A percentile compares a stretch with the other conserved stretches of the same genome.
phyloP scores from a whole-genome alignment of 352 stramenopile species.

The Phytopythium delawarense region DNA sequence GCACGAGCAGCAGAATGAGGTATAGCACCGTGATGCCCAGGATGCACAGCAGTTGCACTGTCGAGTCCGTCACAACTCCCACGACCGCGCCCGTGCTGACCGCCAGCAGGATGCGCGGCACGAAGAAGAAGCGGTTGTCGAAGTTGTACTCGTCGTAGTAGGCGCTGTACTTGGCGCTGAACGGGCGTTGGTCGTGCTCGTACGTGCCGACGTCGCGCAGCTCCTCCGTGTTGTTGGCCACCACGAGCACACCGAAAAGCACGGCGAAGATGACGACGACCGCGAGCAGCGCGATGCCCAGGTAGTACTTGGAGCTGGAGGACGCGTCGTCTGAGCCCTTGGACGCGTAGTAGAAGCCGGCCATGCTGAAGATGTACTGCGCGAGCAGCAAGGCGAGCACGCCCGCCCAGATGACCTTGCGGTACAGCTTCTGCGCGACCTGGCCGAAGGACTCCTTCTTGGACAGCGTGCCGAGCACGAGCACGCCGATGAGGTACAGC shows the following conservation, averaged over 20 bases:
- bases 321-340: constrained; percentile 15
- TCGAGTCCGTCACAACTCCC: constrained; percentile 63
- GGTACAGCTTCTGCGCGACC: constrained; percentile 51
- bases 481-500: constrained; percentile 44
- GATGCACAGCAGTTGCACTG: constrained; percentile 66
- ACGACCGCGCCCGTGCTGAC: constrained; percentile 66
- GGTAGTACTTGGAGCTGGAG: constrained; percentile 21
- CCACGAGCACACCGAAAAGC: constrained; percentile 63
- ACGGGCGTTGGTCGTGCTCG: constrained; percentile 71
- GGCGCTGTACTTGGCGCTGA: constrained; percentile 79
- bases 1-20: constrained; percentile 58
- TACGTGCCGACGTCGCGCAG: constrained; percentile 71
- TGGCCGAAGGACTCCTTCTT: constrained; percentile 64
- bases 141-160: constrained; percentile 91
- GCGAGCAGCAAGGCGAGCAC: constrained; percentile 70
- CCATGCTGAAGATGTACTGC: constrained; percentile 87
- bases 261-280: constrained; percentile 50
- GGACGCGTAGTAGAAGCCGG: constrained; percentile 47
- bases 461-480: constrained; percentile 37
- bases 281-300: constrained; percentile 43
- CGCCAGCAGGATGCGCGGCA: constrained; percentile 72
- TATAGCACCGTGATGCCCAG: constrained; percentile 71
- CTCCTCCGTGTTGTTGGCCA: constrained; percentile 62
- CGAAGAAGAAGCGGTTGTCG: constrained; percentile 88
- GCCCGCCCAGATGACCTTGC: constrained; percentile 77